Evolutionary conservation across 2,329 filamentous ascomycete genomes (phyloP).

Genomic region (Grosmannia clavigera): DNA sequence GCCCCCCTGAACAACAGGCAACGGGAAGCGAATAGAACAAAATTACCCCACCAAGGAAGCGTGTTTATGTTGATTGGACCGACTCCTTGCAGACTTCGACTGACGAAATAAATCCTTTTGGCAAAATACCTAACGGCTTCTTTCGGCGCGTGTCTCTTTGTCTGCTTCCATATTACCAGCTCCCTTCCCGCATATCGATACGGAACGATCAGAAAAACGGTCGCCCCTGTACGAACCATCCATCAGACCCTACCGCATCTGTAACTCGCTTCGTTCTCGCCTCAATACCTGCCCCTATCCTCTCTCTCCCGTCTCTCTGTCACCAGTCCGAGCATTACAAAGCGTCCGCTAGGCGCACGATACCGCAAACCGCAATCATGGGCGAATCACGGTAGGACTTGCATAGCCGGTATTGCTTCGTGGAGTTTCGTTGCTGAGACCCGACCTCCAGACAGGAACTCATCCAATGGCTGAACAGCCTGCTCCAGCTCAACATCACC

Average conservation of each 20-base stretch:
- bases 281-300: background rate
- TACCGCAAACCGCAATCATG: constrained; percentile 5
- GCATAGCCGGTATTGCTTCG: background rate
- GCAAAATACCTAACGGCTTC: background rate
- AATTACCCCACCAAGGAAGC: constrained; percentile 6
- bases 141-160: background rate
- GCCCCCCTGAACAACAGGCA: background rate
- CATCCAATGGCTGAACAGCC: constrained; percentile 90
- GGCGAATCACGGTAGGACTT: constrained; percentile 12
- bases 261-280: background rate
- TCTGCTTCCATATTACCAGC: background rate
- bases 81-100: background rate
- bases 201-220: background rate
- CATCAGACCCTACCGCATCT: background rate
- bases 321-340: background rate
- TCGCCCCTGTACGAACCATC: background rate
- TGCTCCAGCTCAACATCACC: constrained; percentile 93
- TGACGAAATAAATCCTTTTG: background rate
- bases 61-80: constrained; percentile 11
- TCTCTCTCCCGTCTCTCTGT: background rate
- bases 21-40: background rate
- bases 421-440: background rate
- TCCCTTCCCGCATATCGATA: background rate
- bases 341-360: background rate
- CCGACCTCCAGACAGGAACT: constrained; percentile 71